Base-by-base conservation (phyloP, 352 stramenopile genomes). In the Pythium chondricola region DNA sequence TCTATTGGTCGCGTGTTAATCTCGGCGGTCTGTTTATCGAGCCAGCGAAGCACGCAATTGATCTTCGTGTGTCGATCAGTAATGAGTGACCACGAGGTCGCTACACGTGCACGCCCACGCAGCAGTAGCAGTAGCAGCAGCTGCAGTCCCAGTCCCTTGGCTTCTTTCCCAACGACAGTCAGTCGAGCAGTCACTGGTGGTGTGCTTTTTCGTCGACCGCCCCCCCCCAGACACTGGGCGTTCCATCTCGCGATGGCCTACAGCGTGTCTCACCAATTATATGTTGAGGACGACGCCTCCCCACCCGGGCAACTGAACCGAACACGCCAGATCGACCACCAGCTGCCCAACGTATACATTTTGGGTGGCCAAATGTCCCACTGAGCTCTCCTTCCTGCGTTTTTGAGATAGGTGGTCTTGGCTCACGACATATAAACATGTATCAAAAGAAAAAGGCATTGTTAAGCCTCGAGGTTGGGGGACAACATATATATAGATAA, bases 201-300 rank as follows among this genome's bases (percentile, higher is more conserved):
- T n/a, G n/a, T n/a, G n/a, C n/a, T n/a, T n/a, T 40, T 22, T 10
- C 16, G 33, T 40, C 13, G 33, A 8, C 13, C 5, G 20, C 8
- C 7, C 37, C 17, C 37, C 27, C 37, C 18, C 37, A 18, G 20
- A n/a, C 37, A 43, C 38, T 26, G 33, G 11, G 6, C 18, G 22
- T 31, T 14, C 21, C 24, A 31, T 17, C 29, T 9, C 24, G 39
- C n/a, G 29, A 33, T 7, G 7, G 29, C 7, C 29, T 33, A 7
- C 29, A 45, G 53, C 53, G 53, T 61, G 53, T 61, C 53, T 61
- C 53, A 56, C 53, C 30, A 31, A 29, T 45, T 56, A 60, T 60
- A 60, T 30, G 53, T 61, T 61, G 53, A 61, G 46, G 53, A 61
- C 53, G 40, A 55, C 36, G 16, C 20, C 22, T 42, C 30, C 27